A percentile compares a stretch with the other conserved stretches of the same genome.
phyloP scores from a whole-genome alignment of 345 rosid genomes.

The Aethionema arabicum region DNA sequence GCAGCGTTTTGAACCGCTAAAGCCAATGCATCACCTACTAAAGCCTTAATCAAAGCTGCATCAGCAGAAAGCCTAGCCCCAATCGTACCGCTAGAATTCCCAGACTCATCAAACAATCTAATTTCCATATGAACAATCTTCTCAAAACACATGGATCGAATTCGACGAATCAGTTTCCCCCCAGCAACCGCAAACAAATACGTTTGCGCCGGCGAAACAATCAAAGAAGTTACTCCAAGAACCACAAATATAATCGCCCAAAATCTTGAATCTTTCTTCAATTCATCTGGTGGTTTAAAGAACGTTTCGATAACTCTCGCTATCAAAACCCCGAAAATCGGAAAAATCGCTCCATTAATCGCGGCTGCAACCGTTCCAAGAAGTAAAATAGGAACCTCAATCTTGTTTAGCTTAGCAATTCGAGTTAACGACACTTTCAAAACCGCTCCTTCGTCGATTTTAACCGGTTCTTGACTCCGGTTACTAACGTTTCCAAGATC shows the following conservation, averaged over 20 bases:
- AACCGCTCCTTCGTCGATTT: slow-evolving; percentile 9
- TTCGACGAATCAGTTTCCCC: slow-evolving; percentile 54
- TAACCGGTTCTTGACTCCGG: neutral
- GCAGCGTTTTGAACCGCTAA: slow-evolving; percentile 53
- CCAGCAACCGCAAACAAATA: slow-evolving; percentile 72
- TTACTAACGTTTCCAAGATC: slow-evolving; percentile 38
- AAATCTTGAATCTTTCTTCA: slow-evolving; percentile 50
- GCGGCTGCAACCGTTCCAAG: slow-evolving; percentile 58
- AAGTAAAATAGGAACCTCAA: slow-evolving; percentile 58
- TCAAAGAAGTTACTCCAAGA: slow-evolving; percentile 50
- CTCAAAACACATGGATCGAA: slow-evolving; percentile 66
- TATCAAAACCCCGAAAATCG: slow-evolving; percentile 59
- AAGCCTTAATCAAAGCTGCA: slow-evolving; percentile 58
- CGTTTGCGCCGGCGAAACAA: slow-evolving; percentile 45
- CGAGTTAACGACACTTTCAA: slow-evolving; percentile 45
- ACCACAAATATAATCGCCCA: slow-evolving; percentile 64
- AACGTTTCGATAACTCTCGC: slow-evolving; percentile 58
- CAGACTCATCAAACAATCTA: slow-evolving; percentile 74
- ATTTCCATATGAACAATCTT: slow-evolving; percentile 73
- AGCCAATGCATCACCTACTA: slow-evolving; percentile 72
- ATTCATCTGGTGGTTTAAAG: slow-evolving; percentile 48
- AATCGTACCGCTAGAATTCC: slow-evolving; percentile 68
- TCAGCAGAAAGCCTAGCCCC: slow-evolving; percentile 82
- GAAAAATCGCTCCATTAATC: slow-evolving; percentile 52
- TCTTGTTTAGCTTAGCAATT: slow-evolving; percentile 62